Evolutionary conservation across 2,329 filamentous ascomycete genomes (phyloP), one percentile per base, ranked within the genome.

Genomic region (Fusarium illudens): DNA sequence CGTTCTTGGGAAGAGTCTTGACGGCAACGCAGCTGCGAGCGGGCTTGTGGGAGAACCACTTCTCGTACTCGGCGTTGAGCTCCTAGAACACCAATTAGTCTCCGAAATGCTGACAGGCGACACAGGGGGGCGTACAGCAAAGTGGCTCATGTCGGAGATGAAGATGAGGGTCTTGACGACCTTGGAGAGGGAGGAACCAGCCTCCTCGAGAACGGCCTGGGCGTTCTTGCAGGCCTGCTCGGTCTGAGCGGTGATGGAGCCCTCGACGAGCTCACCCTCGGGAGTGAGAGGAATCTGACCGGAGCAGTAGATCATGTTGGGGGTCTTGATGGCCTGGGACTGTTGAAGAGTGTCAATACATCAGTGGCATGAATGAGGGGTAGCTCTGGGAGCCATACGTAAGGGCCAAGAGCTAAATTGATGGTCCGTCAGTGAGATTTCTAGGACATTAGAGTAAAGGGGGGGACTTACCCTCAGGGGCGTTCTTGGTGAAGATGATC

Each of bases 151-250:
- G 80, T 96, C 92, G 52, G 91, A 90, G 65, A 98, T 83, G 86
- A 97, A 98, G 77, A 97, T 91, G 78, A 90, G 93, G 73, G 94
- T 92, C 87, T 97, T 97, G 82, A 97, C 92, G 48, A 97, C 90
- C 80, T 90, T 92, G 68, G 87, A 81, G 62, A 98, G 86, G 54
- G 86, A 88, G 20, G 92, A 94, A 56, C 92, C 93, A 22, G 94
- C 93, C 73, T 90, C 93, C 64, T 89, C 87, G 53, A 98, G 88
- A 60, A 98, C 93, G 42, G 92, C 92, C 79, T 90, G 86, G 76
- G 97, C 87, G 81, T 96, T 97, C 80, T 91, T 84, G 79, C 93
- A 84, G 80, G 86, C 88, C 70, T 84, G 82, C 54, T 81, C 81
- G 27, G 88, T 90, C 82, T 89, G 87, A 72, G 94, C 83, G 75